Evolutionary conservation across 2,329 filamentous ascomycete genomes (phyloP).

Genomic region (Scedosporium dehoogii): DNA sequence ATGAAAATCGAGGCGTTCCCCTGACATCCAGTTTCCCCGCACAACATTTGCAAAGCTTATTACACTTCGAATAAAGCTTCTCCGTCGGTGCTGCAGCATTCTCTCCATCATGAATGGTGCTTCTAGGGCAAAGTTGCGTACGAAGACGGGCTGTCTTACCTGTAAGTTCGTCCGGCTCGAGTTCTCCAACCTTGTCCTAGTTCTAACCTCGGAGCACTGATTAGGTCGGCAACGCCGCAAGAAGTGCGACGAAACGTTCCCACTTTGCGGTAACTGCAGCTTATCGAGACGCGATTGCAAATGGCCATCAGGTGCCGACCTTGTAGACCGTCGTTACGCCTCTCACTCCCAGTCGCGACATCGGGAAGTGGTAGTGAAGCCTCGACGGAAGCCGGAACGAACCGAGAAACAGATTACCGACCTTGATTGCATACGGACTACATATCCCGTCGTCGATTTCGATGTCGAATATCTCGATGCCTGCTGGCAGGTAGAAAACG

Average conservation of each 20-base stretch:
- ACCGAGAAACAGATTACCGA: no score
- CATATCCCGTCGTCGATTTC: not conserved
- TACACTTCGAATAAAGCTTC: no score
- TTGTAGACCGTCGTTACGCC: slow-evolving; percentile 6
- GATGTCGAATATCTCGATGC: not conserved
- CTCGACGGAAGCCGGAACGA: no score
- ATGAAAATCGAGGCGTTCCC: no score
- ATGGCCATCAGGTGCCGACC: slow-evolving; percentile 6
- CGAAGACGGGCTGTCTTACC: slow-evolving; percentile 9
- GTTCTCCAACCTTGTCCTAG: no score
- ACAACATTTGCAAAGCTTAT: no score
- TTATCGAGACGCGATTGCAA: slow-evolving; percentile 2
- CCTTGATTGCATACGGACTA: no score
- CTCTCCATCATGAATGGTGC: not conserved
- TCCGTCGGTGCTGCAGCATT: no score
- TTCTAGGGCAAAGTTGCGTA: not conserved
- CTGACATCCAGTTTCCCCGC: no score
- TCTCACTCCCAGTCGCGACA: slow-evolving; percentile 2
- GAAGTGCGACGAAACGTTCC: slow-evolving; percentile 6
- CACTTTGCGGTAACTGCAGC: slow-evolving; percentile 2
- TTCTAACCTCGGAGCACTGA: no score
- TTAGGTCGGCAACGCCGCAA: slow-evolving; percentile 3
- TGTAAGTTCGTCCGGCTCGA: not conserved
- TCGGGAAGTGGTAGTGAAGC: no score
- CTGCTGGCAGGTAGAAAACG: not conserved